Evolutionary conservation across 2,329 filamentous ascomycete genomes (phyloP), one percentile per base, ranked within the genome.

Genomic region (Fusarium camptoceras): DNA sequence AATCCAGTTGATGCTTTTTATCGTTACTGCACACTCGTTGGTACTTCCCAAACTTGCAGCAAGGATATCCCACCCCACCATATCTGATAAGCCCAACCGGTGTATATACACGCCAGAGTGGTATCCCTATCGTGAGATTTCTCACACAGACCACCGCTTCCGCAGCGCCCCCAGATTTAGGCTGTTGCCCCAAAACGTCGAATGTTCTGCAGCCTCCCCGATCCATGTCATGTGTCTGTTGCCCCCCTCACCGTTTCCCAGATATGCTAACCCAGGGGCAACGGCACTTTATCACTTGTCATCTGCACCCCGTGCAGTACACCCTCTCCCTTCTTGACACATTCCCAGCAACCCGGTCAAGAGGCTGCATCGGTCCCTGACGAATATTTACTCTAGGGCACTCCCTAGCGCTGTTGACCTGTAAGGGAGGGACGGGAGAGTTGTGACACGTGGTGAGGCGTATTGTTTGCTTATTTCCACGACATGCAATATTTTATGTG

Each of bases 21-120:
- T 8, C 4, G 14, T 3, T 5, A 24, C 16, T 18, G 30, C 16
- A 28, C n/a, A 16, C 10, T 20, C 27, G 22, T 34, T 6, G 24
- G 20, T 56, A 56, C 30, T 34, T 22, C 16, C 25, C 24, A 24
- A 30, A 28, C 28, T 27, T 55, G 20, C 28, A 8, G 42, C 66
- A 66, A 55, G 50, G 65, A 70, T 42, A 47, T 42, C 41, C 37
- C 65, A 31, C 64, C 65, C 34, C 44, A 49, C 65, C 66, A 69
- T 51, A 44, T 59, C 50, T 47, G 46, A 53, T 51, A 51, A 65
- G 60, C 46, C 51, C 47, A 31, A 24, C 24, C 16, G 60, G 60
- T 34, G 60, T 65, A 42, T 59, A 51, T 37, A 64, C 62, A 65
- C 62, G 62, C 62, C 60, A 66, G 66, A 59, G 54, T 66, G 56